Evolutionary conservation across 1,139 yeast genomes (phyloP).

Genomic region (Blastobotrys proliferans): DNA sequence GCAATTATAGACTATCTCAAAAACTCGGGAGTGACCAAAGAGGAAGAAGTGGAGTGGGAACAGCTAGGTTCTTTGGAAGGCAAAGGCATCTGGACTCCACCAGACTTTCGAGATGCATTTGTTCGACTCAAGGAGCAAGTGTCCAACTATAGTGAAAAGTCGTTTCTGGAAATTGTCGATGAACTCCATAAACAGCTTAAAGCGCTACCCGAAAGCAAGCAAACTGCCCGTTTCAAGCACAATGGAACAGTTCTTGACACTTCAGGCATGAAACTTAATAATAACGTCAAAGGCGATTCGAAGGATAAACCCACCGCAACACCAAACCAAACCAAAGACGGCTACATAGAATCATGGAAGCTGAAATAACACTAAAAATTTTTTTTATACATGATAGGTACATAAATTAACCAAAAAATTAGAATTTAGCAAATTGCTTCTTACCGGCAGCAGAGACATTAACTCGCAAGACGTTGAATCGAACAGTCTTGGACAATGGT

Average conservation of each 20-base stretch:
- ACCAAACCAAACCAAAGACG: slow-evolving; percentile 1
- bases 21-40: slow-evolving; percentile 44
- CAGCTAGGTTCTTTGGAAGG: slow-evolving; percentile 46
- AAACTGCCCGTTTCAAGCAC: not conserved
- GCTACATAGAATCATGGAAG: slow-evolving; percentile 15
- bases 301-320: not conserved
- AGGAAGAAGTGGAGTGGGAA: slow-evolving; percentile 64
- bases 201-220: slow-evolving; percentile 8
- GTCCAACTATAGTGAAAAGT: slow-evolving; percentile 21
- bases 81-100: slow-evolving; percentile 42
- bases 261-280: not conserved
- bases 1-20: slow-evolving; percentile 53
- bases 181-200: slow-evolving; percentile 11
- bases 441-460: slow-evolving; percentile 79
- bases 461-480: slow-evolving; percentile 99
- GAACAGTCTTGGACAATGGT: slow-evolving; percentile 99
- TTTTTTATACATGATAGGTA: not conserved
- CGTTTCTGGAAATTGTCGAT: slow-evolving; percentile 39
- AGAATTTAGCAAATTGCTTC: slow-evolving; percentile 96
- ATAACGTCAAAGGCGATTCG: not conserved
- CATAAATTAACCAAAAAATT: slow-evolving; percentile 34
- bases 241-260: slow-evolving; percentile 2
- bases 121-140: slow-evolving; percentile 43
- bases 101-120: slow-evolving; percentile 44
- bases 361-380: slow-evolving; percentile 6